A percentile compares a stretch with the other conserved stretches of the same genome.
These are phyloP conservation scores for Sporisorium scitamineum DNA, from an alignment of 1,284 basidiomycete genomes.

Conservation along the genomic window DNA sequence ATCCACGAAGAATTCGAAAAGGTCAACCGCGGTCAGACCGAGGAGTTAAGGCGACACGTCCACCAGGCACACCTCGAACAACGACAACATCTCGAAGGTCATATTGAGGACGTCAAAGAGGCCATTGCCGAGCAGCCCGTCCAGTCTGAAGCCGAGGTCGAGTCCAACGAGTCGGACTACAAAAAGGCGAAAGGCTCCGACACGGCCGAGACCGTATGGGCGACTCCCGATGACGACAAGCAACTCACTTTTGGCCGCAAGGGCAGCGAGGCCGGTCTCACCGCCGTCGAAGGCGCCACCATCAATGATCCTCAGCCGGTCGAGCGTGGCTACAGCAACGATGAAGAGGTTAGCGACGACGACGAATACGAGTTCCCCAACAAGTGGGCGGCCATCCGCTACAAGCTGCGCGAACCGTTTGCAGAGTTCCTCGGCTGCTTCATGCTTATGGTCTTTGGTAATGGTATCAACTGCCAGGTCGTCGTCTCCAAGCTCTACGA, in stretches of 20 bases:
- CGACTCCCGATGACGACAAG: constrained; percentile 18
- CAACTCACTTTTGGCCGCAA: constrained; percentile 2
- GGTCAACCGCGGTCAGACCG: constrained; percentile 49
- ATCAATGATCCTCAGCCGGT: constrained; percentile 30
- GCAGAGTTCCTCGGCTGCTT: constrained; percentile 61
- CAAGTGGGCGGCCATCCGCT: constrained; percentile 54
- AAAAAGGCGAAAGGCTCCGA: constrained; percentile 13
- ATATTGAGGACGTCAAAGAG: constrained; percentile 30
- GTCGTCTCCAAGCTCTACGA: constrained; percentile 49
- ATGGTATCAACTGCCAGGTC: constrained; percentile 64
- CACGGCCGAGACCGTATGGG: constrained; percentile 15
- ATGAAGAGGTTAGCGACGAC: constrained; percentile 10
- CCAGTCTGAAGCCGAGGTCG: constrained; percentile 1
- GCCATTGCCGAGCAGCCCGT: constrained; percentile 18
- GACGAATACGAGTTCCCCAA: constrained; percentile 58
- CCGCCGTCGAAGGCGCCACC: neutral
- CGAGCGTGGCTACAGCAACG: constrained; percentile 30
- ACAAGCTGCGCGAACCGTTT: constrained; percentile 57
- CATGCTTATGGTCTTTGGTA: constrained; percentile 61
- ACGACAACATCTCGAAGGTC: constrained; percentile 24
- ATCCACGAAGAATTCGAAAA: constrained; percentile 53
- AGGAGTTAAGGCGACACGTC: constrained; percentile 43
- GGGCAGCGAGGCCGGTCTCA: constrained; percentile 24
- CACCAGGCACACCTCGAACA: constrained; percentile 27
- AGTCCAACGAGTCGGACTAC: constrained; percentile 10